These are phyloP conservation scores for Diplodia scrobiculata DNA, from an alignment of 2,329 filamentous ascomycete genomes.

Conservation along the genomic window DNA sequence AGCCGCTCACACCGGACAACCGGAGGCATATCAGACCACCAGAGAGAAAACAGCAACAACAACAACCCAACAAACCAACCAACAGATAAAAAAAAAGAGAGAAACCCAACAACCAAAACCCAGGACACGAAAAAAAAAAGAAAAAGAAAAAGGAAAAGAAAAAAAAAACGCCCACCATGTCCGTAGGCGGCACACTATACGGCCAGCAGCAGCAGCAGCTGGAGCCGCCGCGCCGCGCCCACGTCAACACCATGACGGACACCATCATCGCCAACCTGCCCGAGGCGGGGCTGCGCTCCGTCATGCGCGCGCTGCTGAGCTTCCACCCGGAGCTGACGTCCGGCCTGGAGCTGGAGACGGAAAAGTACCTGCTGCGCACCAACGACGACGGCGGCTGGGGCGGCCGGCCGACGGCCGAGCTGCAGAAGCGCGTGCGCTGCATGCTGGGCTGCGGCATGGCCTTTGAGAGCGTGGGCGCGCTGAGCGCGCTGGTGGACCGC, in stretches of 20 bases:
- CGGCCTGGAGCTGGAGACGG: constrained; percentile 41
- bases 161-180: neutral
- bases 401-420: constrained; percentile 27
- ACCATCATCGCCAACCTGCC: constrained; percentile 51
- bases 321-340: constrained; percentile 39
- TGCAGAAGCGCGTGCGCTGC: constrained; percentile 35
- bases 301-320: constrained; percentile 42
- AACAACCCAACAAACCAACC: neutral
- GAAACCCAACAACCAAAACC: neutral
- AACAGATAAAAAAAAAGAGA: neutral
- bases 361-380: constrained; percentile 33
- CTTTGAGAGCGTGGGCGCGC: constrained; percentile 37
- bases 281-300: constrained; percentile 45
- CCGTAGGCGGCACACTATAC: neutral
- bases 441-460: constrained; percentile 42
- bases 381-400: neutral
- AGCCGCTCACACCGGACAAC: neutral
- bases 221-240: constrained; percentile 34
- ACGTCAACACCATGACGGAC: constrained; percentile 55
- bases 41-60: neutral
- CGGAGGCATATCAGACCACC: neutral
- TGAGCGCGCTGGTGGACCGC: neutral
- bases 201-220: too few species aligned
- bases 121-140: neutral
- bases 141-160: too few species aligned